Base-by-base conservation (phyloP, 306 rosid species). In the Prunus kanzakura region DNA sequence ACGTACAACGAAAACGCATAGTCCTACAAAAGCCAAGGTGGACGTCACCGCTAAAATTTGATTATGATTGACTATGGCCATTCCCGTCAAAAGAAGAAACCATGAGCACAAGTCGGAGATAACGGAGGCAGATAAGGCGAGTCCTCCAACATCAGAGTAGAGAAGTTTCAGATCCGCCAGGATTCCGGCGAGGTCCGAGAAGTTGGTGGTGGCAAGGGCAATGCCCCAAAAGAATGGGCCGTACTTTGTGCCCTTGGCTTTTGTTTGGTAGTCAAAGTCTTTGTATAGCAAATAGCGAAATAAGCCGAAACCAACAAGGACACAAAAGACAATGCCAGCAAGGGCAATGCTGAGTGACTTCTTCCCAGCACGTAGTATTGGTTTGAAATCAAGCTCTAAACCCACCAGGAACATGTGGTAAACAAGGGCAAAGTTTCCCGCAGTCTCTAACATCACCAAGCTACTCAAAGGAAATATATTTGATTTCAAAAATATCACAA, bases 371-470 rank as follows among this genome's bases (percentile, higher is more conserved):
- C 79, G 78, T 7, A 73, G 3, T 8, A 84, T 29, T 12, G 86
- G 79, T 57, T 63, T 47, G 32, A 87, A 29, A 58, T 87, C 88
- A 2, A 84, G 58, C 74, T 87, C 86, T 19, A 87, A 51, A 2
- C 90, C 90, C 25, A 84, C 81, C 5, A 84, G 51, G 64, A 87
- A 84, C 73, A 84, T 72, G 67, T 81, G 82, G 62, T 84, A 84
- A 60, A 87, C 80, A 25, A 84, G 38, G 2, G 86, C 69, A 67
- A 84, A 65, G 47, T 84, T 76, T 10, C 43, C 43, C 22, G 22
- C 43, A 0, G 43, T 38, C 43, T 38, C 43, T 6, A 38, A 6
- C 43, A 6, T 38, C 43, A 38, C 1, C 43, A 6, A 38, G 43
- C 43, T 38, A 38, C 43, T 38, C 43, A 38, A 38, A 6, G 43